Evolutionary conservation across 352 stramenopile genomes (phyloP).

Genomic region (Nothophytophthora sp.): DNA sequence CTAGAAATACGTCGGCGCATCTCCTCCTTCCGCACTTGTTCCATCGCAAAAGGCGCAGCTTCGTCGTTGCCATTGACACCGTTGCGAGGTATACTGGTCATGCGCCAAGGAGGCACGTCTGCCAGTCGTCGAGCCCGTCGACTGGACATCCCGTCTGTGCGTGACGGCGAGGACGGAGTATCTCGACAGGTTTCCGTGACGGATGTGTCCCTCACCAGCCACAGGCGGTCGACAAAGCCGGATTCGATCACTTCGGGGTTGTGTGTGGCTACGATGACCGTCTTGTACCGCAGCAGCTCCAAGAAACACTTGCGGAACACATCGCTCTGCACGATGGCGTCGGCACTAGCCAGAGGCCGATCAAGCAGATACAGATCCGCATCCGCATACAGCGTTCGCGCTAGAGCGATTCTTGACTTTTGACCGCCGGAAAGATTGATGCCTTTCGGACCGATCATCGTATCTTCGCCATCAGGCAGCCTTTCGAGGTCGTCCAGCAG

Average conservation of each 20-base stretch:
- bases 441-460: slow-evolving; percentile 35
- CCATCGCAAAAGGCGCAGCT: slow-evolving; percentile 12
- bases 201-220: slow-evolving; percentile 20
- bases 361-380: slow-evolving; percentile 42
- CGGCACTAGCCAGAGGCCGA: slow-evolving; percentile 29
- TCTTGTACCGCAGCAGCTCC: slow-evolving; percentile 41
- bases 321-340: slow-evolving; percentile 44
- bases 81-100: not conserved
- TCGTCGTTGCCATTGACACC: slow-evolving; percentile 2
- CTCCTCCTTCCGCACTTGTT: slow-evolving; percentile 3
- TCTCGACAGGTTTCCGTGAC: slow-evolving; percentile 25
- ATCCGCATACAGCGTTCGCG: slow-evolving; percentile 37
- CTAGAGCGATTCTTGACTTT: slow-evolving; percentile 36
- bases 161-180: not conserved
- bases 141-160: slow-evolving; percentile 1
- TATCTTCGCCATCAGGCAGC: slow-evolving; percentile 31
- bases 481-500: slow-evolving; percentile 47
- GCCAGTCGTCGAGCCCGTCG: slow-evolving; percentile 28
- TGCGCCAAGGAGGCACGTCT: slow-evolving; percentile 36
- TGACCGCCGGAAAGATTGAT: slow-evolving; percentile 36
- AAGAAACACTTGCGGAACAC: slow-evolving; percentile 44
- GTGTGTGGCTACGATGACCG: slow-evolving; percentile 91
- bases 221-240: slow-evolving; percentile 37
- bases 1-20: slow-evolving; percentile 11
- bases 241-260: slow-evolving; percentile 69